phyloP scores from a whole-genome alignment of 495 filamentous ascomycete species.

The Mytilinidion resinicola region DNA sequence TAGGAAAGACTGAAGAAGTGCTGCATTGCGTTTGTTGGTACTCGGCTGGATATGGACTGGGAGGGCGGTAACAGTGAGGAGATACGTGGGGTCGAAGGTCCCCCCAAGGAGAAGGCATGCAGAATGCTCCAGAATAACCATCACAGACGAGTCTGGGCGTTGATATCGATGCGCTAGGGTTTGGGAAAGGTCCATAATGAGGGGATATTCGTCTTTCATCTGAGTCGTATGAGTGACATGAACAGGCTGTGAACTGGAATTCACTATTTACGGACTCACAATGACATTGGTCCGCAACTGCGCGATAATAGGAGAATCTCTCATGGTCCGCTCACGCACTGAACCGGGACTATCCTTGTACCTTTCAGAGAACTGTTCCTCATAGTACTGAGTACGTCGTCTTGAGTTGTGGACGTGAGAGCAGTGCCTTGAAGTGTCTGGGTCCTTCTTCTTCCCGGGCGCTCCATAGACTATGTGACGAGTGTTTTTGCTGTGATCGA shows the following conservation, averaged over 20 bases:
- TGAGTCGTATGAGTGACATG: slow-evolving; percentile 28
- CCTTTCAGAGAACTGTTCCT: slow-evolving; percentile 47
- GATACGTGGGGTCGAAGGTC: slow-evolving; percentile 71
- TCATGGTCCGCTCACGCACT: slow-evolving; percentile 51
- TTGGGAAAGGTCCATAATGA: slow-evolving; percentile 63
- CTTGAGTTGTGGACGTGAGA: slow-evolving; percentile 12
- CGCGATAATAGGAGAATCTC: slow-evolving; percentile 66
- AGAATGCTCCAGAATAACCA: slow-evolving; percentile 67
- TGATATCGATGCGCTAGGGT: slow-evolving; percentile 68
- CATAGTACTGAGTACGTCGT: slow-evolving; percentile 47
- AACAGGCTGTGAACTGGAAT: not conserved
- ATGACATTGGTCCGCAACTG: slow-evolving; percentile 81
- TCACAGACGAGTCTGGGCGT: slow-evolving; percentile 61
- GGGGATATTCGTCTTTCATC: slow-evolving; percentile 61
- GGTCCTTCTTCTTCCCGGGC: slow-evolving; percentile 2
- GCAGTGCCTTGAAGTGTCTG: not conserved
- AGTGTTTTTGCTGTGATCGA: slow-evolving; percentile 6
- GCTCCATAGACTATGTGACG: slow-evolving; percentile 8
- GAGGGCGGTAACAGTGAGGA: slow-evolving; percentile 69
- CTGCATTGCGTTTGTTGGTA: slow-evolving; percentile 76
- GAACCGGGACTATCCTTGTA: slow-evolving; percentile 45
- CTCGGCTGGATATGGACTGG: slow-evolving; percentile 61
- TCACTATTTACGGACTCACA: slow-evolving; percentile 44
- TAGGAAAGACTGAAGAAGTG: slow-evolving; percentile 64
- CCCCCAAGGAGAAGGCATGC: slow-evolving; percentile 68